phyloP scores from a whole-genome alignment of 306 rosid species.

The Sophora flavescens region DNA sequence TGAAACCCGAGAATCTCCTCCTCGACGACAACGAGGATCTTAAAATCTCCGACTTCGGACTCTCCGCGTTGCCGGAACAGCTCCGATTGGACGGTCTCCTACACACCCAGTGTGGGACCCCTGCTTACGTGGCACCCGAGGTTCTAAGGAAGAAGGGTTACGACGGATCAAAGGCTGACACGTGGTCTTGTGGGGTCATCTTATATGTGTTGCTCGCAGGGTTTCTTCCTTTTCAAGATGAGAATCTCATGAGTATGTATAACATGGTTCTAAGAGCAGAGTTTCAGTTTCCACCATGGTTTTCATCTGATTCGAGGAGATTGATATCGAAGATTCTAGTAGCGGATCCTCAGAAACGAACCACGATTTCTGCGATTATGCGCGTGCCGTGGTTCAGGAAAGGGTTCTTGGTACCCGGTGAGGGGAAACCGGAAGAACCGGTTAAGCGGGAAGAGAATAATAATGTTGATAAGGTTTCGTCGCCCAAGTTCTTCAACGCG shows the following conservation, averaged over 20 bases:
- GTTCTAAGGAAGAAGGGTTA: constrained; percentile 72
- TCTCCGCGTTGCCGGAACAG: constrained; percentile 80
- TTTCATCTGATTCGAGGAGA: constrained; percentile 66
- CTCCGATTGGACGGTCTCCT: constrained; percentile 71
- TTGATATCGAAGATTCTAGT: constrained; percentile 66
- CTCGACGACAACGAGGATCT: constrained; percentile 73
- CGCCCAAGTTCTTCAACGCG: constrained; percentile 82
- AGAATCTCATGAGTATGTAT: constrained; percentile 72
- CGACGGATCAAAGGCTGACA: constrained; percentile 74
- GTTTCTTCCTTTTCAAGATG: constrained; percentile 77
- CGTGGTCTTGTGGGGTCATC: constrained; percentile 86
- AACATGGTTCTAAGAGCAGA: constrained; percentile 69
- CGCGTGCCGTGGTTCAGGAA: constrained; percentile 68
- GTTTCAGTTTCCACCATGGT: constrained; percentile 75
- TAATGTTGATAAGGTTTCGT: constrained; percentile 27
- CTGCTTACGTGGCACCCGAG: constrained; percentile 87
- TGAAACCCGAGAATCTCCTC: constrained; percentile 81
- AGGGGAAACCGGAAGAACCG: constrained; percentile 33
- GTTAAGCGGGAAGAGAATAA: constrained; percentile 16
- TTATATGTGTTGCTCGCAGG: constrained; percentile 76
- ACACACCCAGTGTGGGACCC: constrained; percentile 93
- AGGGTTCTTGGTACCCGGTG: constrained; percentile 43
- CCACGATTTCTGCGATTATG: constrained; percentile 68
- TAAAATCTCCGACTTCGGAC: constrained; percentile 80
- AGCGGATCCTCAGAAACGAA: constrained; percentile 62